These are phyloP conservation scores for Venturia effusa DNA, from an alignment of 2,329 filamentous ascomycete genomes.

Conservation along the genomic window DNA sequence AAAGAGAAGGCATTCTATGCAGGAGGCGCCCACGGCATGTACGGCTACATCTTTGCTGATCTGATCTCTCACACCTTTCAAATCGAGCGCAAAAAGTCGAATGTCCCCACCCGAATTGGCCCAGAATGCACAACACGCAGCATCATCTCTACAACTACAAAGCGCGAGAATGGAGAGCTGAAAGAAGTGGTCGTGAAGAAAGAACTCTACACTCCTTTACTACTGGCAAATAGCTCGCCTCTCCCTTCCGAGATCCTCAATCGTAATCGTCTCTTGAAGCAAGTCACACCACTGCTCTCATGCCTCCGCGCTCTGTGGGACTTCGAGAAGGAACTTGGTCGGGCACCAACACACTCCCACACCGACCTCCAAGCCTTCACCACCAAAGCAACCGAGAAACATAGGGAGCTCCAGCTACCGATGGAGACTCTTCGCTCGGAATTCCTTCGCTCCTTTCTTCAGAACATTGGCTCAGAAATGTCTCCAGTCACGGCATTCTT, in stretches of 20 bases:
- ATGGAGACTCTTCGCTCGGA: slow-evolving; percentile 37
- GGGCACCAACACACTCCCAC: slow-evolving; percentile 25
- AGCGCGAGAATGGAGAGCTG: slow-evolving; percentile 52
- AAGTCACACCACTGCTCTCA: slow-evolving; percentile 74
- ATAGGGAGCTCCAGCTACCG: slow-evolving; percentile 50
- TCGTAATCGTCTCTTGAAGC: slow-evolving; percentile 55
- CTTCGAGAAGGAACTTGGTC: slow-evolving; percentile 47
- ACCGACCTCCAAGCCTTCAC: slow-evolving; percentile 46
- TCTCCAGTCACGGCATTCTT: slow-evolving; percentile 81
- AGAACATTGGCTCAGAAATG: slow-evolving; percentile 75
- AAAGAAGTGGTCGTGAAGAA: slow-evolving; percentile 85
- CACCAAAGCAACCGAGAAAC: slow-evolving; percentile 63
- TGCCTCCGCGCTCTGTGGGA: slow-evolving; percentile 87
- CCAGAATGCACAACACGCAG: slow-evolving; percentile 69
- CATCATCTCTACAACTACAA: slow-evolving; percentile 60
- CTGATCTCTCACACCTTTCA: slow-evolving; percentile 84
- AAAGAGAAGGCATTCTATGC: slow-evolving; percentile 79
- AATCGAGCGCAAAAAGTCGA: slow-evolving; percentile 74
- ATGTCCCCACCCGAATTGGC: slow-evolving; percentile 45
- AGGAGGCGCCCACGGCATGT: slow-evolving; percentile 76
- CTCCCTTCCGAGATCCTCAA: slow-evolving; percentile 58
- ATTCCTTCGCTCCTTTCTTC: slow-evolving; percentile 72
- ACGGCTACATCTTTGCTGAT: slow-evolving; percentile 91
- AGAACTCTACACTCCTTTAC: slow-evolving; percentile 79
- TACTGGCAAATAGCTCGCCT: slow-evolving; percentile 70